Percentiles rank a stretch among this genome's conserved stretches.
Conservation (phyloP, 139 green algal genomes). For the Zygnema cylindricum region DNA sequence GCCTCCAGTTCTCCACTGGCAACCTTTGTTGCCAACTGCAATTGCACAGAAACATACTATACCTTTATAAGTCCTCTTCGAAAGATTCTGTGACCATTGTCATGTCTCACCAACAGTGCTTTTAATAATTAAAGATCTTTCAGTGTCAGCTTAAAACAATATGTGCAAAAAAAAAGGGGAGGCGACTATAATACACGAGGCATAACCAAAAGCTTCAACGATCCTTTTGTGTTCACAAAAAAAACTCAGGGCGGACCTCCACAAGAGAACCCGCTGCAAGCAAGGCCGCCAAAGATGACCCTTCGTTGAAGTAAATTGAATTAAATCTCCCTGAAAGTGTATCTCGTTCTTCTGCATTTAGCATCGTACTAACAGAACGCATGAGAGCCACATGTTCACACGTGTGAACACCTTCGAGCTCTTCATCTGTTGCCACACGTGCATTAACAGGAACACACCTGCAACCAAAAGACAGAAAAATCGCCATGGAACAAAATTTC, state of each 20-base stretch:
- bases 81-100: too few species aligned
- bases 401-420: constrained; percentile 53
- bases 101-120: too few species aligned
- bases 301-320: constrained; percentile 61
- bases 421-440: constrained; percentile 48
- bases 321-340: constrained; percentile 31
- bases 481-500: too few species aligned
- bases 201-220: too few species aligned
- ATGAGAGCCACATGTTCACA: constrained; percentile 28
- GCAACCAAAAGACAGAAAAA: too few species aligned
- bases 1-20: constrained; percentile 36
- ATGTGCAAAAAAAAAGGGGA: too few species aligned
- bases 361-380: constrained; percentile 21
- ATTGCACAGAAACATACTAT: constrained; percentile 4
- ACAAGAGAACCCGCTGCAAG: constrained; percentile 50
- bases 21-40: constrained; percentile 40
- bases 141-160: too few species aligned
- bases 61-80: too few species aligned
- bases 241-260: too few species aligned
- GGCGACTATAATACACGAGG: too few species aligned
- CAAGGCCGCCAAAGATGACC: constrained; percentile 34
- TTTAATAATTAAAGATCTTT: too few species aligned
- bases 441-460: constrained; percentile 47
- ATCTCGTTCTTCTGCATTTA: neutral
- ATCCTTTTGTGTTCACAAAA: too few species aligned